Conservation (phyloP, 805 yeast genomes). For the Candida qinlingensis region DNA sequence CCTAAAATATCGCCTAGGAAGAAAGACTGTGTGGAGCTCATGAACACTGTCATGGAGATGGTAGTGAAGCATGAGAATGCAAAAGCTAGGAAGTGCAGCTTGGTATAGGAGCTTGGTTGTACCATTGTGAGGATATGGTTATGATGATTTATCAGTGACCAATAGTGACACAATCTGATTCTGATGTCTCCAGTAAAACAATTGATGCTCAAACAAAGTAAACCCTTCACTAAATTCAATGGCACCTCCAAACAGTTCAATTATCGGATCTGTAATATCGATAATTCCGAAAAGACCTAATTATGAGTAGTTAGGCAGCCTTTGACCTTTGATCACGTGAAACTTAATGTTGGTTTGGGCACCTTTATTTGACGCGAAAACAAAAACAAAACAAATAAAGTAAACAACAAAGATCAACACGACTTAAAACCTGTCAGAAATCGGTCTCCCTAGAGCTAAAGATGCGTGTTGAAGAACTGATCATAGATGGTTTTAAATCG, state of each 20-base stretch:
- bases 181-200: not conserved
- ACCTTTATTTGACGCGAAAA: not conserved
- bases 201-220: not conserved
- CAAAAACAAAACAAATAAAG: not conserved
- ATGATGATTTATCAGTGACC: no score
- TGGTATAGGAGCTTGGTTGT: slow-evolving; percentile 22
- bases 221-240: not conserved
- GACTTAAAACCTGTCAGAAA: no score
- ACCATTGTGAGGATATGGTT: no score
- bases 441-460: no score
- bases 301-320: not conserved
- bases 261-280: not conserved
- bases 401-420: not conserved
- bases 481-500: slow-evolving; percentile 96
- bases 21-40: slow-evolving; percentile 40
- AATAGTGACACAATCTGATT: not conserved
- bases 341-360: not conserved
- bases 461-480: slow-evolving; percentile 77
- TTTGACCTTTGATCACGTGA: not conserved
- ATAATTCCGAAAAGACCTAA: slow-evolving; percentile 1
- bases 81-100: slow-evolving; percentile 28
- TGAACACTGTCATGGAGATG: slow-evolving; percentile 38
- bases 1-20: slow-evolving; percentile 34
- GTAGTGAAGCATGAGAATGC: slow-evolving; percentile 33
- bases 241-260: not conserved